Evolutionary conservation across 768 basidiomycete genomes (phyloP), one percentile per base, ranked within the genome.

Genomic region (Phaeotremella skinneri): DNA sequence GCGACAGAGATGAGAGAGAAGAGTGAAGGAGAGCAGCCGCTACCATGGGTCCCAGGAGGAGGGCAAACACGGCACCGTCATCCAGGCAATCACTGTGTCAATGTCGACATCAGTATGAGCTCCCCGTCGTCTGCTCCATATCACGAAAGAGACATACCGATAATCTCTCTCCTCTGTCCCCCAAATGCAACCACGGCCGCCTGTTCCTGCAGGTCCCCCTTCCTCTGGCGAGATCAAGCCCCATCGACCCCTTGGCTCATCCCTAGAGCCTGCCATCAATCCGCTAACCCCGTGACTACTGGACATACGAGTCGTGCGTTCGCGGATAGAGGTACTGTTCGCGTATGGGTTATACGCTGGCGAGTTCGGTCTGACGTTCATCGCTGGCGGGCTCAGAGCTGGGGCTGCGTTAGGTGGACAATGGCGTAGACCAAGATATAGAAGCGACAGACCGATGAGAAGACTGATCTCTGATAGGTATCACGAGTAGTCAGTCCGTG

Each of bases 41-140:
- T 53, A 94, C 84, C 29, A 94, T 80, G 2, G 92, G 90, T 13
- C 86, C 88, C 30, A 92, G 81, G n/a, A 91, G 81, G 13, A 94
- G 79, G 2, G 88, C 91, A 42, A 87, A 91, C 58, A 89, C 78
- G 23, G 87, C 84, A 14, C 93, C 93, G 74, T 96, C 91, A 72
- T 94, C 92, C 13, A 82, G 78, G 48, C 86, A 87, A 56, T 88
- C 84, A 72, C 91, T 91, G 49, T 23, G 20, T 13, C 23, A 9
- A 25, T n/a, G 20, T 30, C 17, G 34, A 39, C n/a, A 16, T 45
- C 39, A 51, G 51, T 9, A 47, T 53, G 25, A 47, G 55, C 51
- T 30, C 9, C n/a, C 4, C 37, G 4, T 9, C 23, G 43, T 13
- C 4, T 4, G 47, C 7, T 7, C 7, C 31, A 41, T 47, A n/a